phyloP scores from a whole-genome alignment of 306 rosid species.

The Morella rubra region DNA sequence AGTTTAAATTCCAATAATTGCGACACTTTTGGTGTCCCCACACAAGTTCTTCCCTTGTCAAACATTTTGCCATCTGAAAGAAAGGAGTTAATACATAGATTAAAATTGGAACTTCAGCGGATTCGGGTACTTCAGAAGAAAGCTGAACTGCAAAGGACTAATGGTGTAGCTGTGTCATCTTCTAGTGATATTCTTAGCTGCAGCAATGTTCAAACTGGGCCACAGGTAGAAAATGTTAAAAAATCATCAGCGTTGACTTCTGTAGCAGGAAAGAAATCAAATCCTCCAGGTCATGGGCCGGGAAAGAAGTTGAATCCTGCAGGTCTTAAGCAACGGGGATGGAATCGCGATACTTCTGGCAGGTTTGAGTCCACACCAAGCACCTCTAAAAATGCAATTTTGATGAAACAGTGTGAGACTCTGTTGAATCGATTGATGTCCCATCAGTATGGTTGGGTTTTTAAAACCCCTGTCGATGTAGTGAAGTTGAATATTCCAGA shows the following conservation, averaged over 20 bases:
- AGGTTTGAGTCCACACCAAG: conserved; percentile 48
- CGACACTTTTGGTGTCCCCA: conserved; percentile 42
- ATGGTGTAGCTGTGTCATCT: conserved; percentile 56
- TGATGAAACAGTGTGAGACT: conserved; percentile 73
- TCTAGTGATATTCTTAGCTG: conserved; percentile 77
- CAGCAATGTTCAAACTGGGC: conserved; percentile 51
- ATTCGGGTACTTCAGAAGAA: conserved; percentile 58
- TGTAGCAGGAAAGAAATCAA: conserved; percentile 32
- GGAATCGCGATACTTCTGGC: conserved; percentile 54
- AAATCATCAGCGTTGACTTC: conserved; percentile 40
- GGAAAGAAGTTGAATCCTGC: conserved; percentile 35
- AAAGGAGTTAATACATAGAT: conserved; percentile 47
- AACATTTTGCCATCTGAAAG: conserved; percentile 45
- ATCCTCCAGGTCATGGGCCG: conserved; percentile 26
- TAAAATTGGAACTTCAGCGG: conserved; percentile 69
- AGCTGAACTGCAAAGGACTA: conserved; percentile 51
- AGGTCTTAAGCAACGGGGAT: conserved; percentile 43
- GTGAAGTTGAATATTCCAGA: conserved; percentile 75
- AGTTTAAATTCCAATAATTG: conserved; percentile 46
- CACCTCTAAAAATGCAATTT: conserved; percentile 34
- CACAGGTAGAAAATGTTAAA: conserved; percentile 32
- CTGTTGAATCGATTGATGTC: conserved; percentile 62
- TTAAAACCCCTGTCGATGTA: conserved; percentile 71
- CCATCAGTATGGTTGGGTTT: conserved; percentile 67
- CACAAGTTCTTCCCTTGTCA: conserved; percentile 57